Conservation (phyloP, 441 rosid species). For the Eruca vesicaria region DNA sequence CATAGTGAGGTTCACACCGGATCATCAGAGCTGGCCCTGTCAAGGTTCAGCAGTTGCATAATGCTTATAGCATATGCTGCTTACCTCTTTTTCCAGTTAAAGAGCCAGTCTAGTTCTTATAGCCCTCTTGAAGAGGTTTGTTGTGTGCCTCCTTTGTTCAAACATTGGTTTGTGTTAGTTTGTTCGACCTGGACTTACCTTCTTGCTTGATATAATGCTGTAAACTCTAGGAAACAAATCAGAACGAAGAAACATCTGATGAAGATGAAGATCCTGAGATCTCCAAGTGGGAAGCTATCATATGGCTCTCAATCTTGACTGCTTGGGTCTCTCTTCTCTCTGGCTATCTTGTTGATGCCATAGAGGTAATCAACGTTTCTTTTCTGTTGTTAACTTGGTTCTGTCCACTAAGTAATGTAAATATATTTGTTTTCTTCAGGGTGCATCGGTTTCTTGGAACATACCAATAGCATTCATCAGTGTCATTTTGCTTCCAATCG, state of each 20-base stretch:
- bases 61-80: constrained; percentile 89
- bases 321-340: constrained; percentile 83
- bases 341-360: constrained; percentile 84
- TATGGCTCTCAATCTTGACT: constrained; percentile 80
- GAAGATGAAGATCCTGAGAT: constrained; percentile 81
- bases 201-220: background rate
- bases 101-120: constrained; percentile 53
- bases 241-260: constrained; percentile 39
- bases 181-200: background rate
- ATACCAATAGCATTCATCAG: constrained; percentile 83
- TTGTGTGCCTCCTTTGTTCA: constrained; percentile 1
- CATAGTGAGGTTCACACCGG: constrained; percentile 77
- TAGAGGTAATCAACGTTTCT: constrained; percentile 47
- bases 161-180: background rate
- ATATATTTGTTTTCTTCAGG: constrained; percentile 41
- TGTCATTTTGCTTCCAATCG: constrained; percentile 83
- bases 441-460: constrained; percentile 71
- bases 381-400: background rate
- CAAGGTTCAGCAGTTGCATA: constrained; percentile 89
- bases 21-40: constrained; percentile 83
- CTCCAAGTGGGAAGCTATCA: constrained; percentile 76
- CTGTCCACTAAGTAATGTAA: background rate
- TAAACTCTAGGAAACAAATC: constrained; percentile 55
- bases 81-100: constrained; percentile 75
- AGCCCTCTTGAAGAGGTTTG: constrained; percentile 66